Percentiles rank a stretch among this genome's conserved stretches.
Evolutionary conservation across 495 filamentous ascomycete genomes (phyloP).

Genomic region (Aspergillus avenaceus): DNA sequence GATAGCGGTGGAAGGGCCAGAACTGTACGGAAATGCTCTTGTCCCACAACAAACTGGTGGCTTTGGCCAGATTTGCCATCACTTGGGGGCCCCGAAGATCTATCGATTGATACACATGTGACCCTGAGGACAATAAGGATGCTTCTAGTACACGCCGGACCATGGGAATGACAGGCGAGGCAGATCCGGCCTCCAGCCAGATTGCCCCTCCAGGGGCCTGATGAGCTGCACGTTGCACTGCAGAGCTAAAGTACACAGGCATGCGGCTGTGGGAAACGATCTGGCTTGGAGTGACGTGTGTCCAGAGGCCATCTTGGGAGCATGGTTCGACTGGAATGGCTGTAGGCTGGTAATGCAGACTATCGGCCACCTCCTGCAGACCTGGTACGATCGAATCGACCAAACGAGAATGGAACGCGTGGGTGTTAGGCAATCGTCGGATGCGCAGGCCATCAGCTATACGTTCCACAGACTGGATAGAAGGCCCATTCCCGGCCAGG

Average conservation of each 20-base stretch:
- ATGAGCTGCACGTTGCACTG: constrained; percentile 27
- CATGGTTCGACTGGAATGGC: constrained; percentile 27
- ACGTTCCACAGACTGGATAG: constrained; percentile 25
- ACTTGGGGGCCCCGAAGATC: background rate
- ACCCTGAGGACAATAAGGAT: too few species aligned
- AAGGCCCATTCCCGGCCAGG: constrained; percentile 28
- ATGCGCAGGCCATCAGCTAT: constrained; percentile 2
- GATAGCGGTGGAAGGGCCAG: constrained; percentile 24
- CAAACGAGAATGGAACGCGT: constrained; percentile 30
- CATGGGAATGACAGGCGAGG: constrained; percentile 27
- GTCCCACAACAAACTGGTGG: constrained; percentile 27
- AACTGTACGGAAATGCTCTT: constrained; percentile 20
- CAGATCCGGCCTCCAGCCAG: constrained; percentile 40
- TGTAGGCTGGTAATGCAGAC: constrained; percentile 22
- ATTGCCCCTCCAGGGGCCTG: constrained; percentile 14
- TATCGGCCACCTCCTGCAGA: constrained; percentile 21
- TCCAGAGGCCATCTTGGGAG: constrained; percentile 11
- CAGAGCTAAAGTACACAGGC: constrained; percentile 40
- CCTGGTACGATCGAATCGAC: constrained; percentile 32
- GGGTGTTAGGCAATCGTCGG: background rate
- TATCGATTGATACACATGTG: background rate
- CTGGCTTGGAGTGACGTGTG: constrained; percentile 1
- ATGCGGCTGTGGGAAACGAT: constrained; percentile 29
- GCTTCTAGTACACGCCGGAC: constrained; percentile 21
- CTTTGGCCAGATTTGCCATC: constrained; percentile 11